Evolutionary conservation across 108 stramenopile genomes (phyloP).

Genomic region (Cyclotella choctawhatcheeana): DNA sequence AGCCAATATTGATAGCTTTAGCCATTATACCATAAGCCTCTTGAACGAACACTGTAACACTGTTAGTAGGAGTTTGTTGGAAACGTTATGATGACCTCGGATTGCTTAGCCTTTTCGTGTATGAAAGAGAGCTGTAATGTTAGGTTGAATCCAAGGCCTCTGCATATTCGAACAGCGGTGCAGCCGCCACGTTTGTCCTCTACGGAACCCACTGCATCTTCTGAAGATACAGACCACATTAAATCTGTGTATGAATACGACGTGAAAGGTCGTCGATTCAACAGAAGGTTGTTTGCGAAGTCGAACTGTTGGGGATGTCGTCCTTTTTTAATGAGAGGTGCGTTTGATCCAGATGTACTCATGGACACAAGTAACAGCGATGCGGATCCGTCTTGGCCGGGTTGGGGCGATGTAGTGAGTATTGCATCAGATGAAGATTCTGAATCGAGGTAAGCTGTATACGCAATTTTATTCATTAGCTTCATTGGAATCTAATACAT

Average conservation of each 20-base stretch:
- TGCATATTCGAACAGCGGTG: too few relatives aligned
- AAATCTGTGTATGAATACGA: conserved; percentile 15
- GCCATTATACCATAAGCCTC: too few relatives aligned
- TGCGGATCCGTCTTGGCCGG: conserved; percentile 43
- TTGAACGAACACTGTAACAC: too few relatives aligned
- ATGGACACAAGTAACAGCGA: conserved; percentile 1
- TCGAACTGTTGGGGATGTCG: conserved; percentile 65
- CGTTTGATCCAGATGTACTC: conserved; percentile 52
- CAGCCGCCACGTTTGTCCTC: too few relatives aligned
- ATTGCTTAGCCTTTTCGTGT: too few relatives aligned
- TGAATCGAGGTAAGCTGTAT: conserved; percentile 45
- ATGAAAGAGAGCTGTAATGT: too few relatives aligned
- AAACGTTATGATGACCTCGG: too few relatives aligned
- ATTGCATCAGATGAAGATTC: conserved; percentile 57
- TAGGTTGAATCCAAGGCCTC: too few relatives aligned
- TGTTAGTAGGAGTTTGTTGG: too few relatives aligned
- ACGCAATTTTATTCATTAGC: conserved; percentile 4
- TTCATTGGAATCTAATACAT: neutral
- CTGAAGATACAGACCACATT: too few relatives aligned
- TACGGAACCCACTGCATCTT: too few relatives aligned
- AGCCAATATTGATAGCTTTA: too few relatives aligned
- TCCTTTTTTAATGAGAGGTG: conserved; percentile 65
- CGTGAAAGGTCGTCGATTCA: conserved; percentile 4
- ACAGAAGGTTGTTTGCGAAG: conserved; percentile 20
- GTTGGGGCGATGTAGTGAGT: conserved; percentile 65